Evolutionary conservation across 1,139 yeast species (phyloP), one percentile per base, ranked within the genome.

Genomic region (Eremothecium sinecaudum): DNA sequence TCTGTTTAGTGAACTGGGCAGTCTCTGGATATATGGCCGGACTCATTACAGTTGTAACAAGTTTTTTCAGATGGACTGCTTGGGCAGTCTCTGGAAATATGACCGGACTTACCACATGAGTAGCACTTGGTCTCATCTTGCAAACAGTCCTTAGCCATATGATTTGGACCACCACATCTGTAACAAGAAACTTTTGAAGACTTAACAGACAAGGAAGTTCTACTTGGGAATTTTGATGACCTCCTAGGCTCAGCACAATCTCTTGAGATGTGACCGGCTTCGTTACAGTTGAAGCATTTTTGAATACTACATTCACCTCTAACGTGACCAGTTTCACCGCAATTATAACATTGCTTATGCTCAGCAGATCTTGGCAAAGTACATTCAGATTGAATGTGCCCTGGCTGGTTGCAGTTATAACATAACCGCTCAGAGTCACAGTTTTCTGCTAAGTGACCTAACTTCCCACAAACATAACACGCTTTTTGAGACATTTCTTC

Each of bases 141-240:
- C 62, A 79, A 83, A 63, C 94, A 83, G 62, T 82, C 93, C 64
- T 84, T 79, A 44, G 94, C 94, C 64, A 76, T 79, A 62, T 83
- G 94, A 75, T 82, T 82, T 58, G 92, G 87, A 45, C 92, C 94
- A 53, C 93, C 93, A 62, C 94, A 83, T 64, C 79, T 82, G 78
- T 79, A 81, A 64, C 94, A 83, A 40, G 86, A 75, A 43, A 82
- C 72, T 45, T 69, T 68, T 41, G 59, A 45, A 36, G 35, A 32
- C 29, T 51, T 35, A 33, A 38, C 36, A 19, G 39, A 35, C 24
- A 38, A 33, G 25, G 41, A 31, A 28, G 44, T 33, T 24, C 41
- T 42, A 27, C 37, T 38, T 35, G 36, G 33, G 34, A 39, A 35
- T 33, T 43, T 39, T 39, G 48, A 47, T 44, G 44, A 34, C 36